phyloP scores from a whole-genome alignment of 2,329 filamentous ascomycete species.

The Clonostachys byssicola region DNA sequence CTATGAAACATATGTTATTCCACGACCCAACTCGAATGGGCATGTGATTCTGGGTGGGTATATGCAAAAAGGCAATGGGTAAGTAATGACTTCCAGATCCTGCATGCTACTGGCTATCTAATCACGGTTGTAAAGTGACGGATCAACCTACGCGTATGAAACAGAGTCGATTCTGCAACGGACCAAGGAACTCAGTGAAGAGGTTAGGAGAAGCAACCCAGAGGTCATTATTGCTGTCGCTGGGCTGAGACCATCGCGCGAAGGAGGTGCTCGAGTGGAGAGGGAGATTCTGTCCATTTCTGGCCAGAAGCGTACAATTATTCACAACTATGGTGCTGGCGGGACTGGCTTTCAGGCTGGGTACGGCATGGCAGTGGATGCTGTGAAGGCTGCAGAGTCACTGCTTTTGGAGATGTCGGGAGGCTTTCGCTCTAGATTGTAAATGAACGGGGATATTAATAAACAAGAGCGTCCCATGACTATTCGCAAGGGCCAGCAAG shows the following conservation, averaged over 20 bases:
- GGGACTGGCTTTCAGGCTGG: conserved; percentile 40
- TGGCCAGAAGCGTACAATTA: conserved; percentile 14
- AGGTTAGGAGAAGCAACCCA: conserved; percentile 11
- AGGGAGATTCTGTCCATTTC: conserved; percentile 22
- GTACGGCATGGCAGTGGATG: conserved; percentile 30
- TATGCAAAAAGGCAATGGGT: conserved; percentile 27
- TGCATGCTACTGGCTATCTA: background rate
- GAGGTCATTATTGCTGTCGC: conserved; percentile 23
- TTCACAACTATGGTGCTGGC: conserved; percentile 40
- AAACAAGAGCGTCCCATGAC: too few relatives aligned
- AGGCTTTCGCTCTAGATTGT: background rate
- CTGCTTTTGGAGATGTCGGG: background rate
- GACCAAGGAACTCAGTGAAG: conserved; percentile 20
- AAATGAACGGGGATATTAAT: too few relatives aligned
- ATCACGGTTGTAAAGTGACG: conserved; percentile 12
- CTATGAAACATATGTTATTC: conserved; percentile 27
- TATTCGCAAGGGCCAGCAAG: too few relatives aligned
- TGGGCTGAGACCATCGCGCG: conserved; percentile 25
- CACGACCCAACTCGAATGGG: conserved; percentile 21
- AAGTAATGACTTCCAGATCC: conserved; percentile 2
- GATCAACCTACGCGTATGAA: conserved; percentile 26
- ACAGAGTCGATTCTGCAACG: conserved; percentile 29
- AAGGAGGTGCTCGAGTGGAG: conserved; percentile 38
- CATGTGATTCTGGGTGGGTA: conserved; percentile 29
- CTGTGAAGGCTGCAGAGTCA: conserved; percentile 10